Percentiles rank a stretch among this genome's conserved stretches.
Evolutionary conservation across 768 basidiomycete genomes (phyloP).

Genomic region (Amanita brunnescens): DNA sequence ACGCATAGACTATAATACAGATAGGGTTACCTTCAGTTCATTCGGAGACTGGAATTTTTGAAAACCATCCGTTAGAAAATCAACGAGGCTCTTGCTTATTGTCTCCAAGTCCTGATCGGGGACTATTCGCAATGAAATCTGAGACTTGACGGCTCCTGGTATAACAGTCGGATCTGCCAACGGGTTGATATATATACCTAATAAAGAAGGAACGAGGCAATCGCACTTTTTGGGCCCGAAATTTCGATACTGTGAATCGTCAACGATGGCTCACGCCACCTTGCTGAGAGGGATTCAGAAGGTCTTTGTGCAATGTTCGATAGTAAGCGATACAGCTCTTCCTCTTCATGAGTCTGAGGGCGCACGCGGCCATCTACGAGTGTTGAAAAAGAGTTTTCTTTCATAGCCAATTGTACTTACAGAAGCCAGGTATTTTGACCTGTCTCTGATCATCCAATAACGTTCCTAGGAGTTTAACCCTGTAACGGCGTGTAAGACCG

Average conservation of each 20-base stretch:
- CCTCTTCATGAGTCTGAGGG: constrained; percentile 57
- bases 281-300: constrained; percentile 58
- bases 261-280: constrained; percentile 88
- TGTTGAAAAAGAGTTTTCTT: not conserved
- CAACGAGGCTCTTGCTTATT: constrained; percentile 52
- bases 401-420: constrained; percentile 37
- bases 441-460: constrained; percentile 49
- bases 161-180: constrained; percentile 77
- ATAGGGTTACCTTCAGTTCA: constrained; percentile 48
- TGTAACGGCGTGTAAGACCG: constrained; percentile 18
- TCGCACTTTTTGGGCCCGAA: constrained; percentile 71
- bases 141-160: constrained; percentile 73
- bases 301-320: constrained; percentile 61
- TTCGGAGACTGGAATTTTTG: constrained; percentile 57
- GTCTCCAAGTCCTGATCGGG: constrained; percentile 81
- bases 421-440: constrained; percentile 75
- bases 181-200: not conserved
- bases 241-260: constrained; percentile 81
- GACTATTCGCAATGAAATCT: constrained; percentile 87
- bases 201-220: constrained; percentile 5
- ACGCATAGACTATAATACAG: not conserved
- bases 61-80: constrained; percentile 55
- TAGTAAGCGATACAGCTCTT: constrained; percentile 56
- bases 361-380: constrained; percentile 68
- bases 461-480: constrained; percentile 71